phyloP scores from a whole-genome alignment of 2,329 filamentous ascomycete genomes.

The Phaeosphaeria sp. region DNA sequence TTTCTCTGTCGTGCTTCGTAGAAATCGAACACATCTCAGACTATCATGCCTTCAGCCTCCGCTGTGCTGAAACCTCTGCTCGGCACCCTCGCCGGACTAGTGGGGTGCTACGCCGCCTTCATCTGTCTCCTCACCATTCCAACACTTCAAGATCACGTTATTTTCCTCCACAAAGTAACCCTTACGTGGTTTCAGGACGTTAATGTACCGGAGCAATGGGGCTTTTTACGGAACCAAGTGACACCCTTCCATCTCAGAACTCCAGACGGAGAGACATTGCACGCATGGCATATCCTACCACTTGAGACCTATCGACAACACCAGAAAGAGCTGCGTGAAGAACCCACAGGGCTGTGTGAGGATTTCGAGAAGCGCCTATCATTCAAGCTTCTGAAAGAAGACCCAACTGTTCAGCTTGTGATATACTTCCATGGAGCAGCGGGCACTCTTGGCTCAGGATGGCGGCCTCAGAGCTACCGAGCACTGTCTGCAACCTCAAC shows the following conservation, averaged over 20 bases:
- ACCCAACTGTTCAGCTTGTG: constrained; percentile 69
- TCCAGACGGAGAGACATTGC: constrained; percentile 50
- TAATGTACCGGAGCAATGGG: constrained; percentile 56
- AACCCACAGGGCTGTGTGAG: constrained; percentile 55
- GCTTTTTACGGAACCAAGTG: constrained; percentile 59
- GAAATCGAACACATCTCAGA: neutral
- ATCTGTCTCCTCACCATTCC: constrained; percentile 56
- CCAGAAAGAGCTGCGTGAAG: constrained; percentile 49
- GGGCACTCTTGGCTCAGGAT: constrained; percentile 64
- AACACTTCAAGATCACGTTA: constrained; percentile 61
- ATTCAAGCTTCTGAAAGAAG: constrained; percentile 68
- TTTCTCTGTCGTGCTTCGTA: neutral
- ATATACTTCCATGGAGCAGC: constrained; percentile 67
- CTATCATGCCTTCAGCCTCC: constrained; percentile 25
- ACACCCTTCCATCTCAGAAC: constrained; percentile 57
- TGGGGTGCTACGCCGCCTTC: constrained; percentile 51
- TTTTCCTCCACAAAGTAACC: constrained; percentile 63
- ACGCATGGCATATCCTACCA: constrained; percentile 61
- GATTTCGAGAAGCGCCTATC: constrained; percentile 65
- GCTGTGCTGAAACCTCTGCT: constrained; percentile 30
- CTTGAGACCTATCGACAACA: constrained; percentile 55
- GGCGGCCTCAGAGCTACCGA: constrained; percentile 63
- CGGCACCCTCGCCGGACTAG: constrained; percentile 23
- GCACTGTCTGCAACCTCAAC: constrained; percentile 58
- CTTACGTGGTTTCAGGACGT: constrained; percentile 64